These are phyloP conservation scores for Thecaphora frezii DNA, from an alignment of 1,284 basidiomycete species.

Conservation along the genomic window DNA sequence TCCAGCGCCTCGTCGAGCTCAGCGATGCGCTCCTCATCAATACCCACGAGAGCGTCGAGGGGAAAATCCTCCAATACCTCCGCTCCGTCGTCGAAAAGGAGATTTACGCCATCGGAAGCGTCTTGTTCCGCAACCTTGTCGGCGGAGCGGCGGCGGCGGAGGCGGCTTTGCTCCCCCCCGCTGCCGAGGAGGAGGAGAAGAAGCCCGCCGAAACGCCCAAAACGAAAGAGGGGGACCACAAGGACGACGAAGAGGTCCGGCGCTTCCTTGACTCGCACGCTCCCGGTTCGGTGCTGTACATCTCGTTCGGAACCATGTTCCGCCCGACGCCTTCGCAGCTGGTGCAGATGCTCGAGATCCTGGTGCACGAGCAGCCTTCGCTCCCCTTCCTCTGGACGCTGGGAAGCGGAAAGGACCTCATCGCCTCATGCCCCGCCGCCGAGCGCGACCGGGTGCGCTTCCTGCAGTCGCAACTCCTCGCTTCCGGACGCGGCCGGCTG, in stretches of 20 bases:
- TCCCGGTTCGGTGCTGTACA: slow-evolving; percentile 5
- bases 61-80: slow-evolving; percentile 3
- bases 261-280: neutral
- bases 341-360: slow-evolving; percentile 8
- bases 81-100: slow-evolving; percentile 4
- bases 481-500: neutral
- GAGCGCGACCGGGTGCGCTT: neutral
- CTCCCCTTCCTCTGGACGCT: slow-evolving; percentile 4
- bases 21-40: slow-evolving; percentile 8
- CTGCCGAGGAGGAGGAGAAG: no score
- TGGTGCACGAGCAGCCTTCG: slow-evolving; percentile 1
- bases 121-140: slow-evolving; percentile 5
- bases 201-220: no score
- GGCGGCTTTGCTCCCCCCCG: no score
- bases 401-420: slow-evolving; percentile 7
- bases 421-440: slow-evolving; percentile 2
- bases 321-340: slow-evolving; percentile 4
- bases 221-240: neutral
- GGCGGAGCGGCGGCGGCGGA: neutral
- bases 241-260: slow-evolving; percentile 1
- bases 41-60: slow-evolving; percentile 4
- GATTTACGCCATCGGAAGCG: slow-evolving; percentile 3
- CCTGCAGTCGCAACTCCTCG: slow-evolving; percentile 1
- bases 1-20: slow-evolving; percentile 6
- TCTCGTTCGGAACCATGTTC: slow-evolving; percentile 11